A percentile compares a stretch with the other conserved stretches of the same genome.
Conservation (phyloP, 345 rosid species). For the Sisymbrium irio region DNA sequence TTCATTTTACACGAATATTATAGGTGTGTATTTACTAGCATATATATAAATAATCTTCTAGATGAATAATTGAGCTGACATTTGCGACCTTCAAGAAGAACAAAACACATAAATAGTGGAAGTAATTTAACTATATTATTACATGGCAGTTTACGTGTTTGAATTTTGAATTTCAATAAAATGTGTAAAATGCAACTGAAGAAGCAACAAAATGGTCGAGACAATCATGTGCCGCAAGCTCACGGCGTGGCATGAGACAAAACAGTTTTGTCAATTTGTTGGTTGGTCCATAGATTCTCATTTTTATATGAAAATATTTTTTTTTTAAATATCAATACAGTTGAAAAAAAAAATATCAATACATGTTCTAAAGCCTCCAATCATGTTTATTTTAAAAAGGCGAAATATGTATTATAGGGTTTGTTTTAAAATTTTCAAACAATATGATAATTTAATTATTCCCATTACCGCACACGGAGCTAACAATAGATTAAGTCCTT, state of each 20-base stretch:
- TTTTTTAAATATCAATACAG: no score
- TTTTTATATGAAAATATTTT: not conserved
- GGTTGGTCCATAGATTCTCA: constrained; percentile 25
- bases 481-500: not conserved
- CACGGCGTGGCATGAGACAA: constrained; percentile 26
- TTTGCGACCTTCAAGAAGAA: constrained; percentile 20
- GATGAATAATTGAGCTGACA: constrained; percentile 34
- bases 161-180: constrained; percentile 28
- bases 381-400: constrained; percentile 16
- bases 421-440: constrained; percentile 1
- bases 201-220: constrained; percentile 25
- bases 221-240: constrained; percentile 34
- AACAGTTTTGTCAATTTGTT: constrained; percentile 26
- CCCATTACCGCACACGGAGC: not conserved
- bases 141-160: not conserved
- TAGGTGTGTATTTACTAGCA: constrained; percentile 3
- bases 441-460: not conserved
- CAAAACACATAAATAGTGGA: constrained; percentile 15
- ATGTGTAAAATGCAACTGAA: constrained; percentile 5
- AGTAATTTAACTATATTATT: not conserved
- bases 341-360: not conserved
- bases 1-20: not conserved
- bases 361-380: constrained; percentile 10
- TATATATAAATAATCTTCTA: constrained; percentile 29
- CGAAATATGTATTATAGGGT: constrained; percentile 20